These are phyloP conservation scores for Dactylonectria estremocensis DNA, from an alignment of 2,329 filamentous ascomycete genomes.

Conservation along the genomic window DNA sequence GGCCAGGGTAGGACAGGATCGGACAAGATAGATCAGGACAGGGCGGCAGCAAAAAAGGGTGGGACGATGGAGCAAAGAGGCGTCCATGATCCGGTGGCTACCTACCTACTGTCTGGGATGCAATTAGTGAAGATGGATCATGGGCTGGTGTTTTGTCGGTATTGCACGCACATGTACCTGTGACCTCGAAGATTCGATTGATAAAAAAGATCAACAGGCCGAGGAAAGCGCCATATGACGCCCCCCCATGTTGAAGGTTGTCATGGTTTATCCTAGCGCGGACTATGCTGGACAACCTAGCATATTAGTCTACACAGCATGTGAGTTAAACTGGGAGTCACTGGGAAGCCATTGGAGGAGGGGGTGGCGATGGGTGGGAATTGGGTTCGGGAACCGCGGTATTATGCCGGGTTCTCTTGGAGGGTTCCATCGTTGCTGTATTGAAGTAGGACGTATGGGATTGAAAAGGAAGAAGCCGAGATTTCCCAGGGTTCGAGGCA, in stretches of 20 bases:
- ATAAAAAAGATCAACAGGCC: slow-evolving; percentile 11
- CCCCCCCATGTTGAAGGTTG: not conserved
- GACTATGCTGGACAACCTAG: too few species aligned
- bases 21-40: too few species aligned
- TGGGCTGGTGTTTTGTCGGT: not conserved
- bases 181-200: slow-evolving; percentile 22
- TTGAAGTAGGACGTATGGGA: too few species aligned
- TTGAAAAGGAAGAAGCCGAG: too few species aligned
- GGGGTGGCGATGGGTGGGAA: too few species aligned
- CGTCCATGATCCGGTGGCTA: not conserved
- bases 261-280: slow-evolving; percentile 18
- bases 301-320: too few species aligned
- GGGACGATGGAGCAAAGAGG: slow-evolving; percentile 17
- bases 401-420: too few species aligned
- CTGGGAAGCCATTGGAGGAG: too few species aligned
- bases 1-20: not conserved
- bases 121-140: not conserved
- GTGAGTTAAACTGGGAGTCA: too few species aligned
- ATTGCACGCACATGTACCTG: slow-evolving; percentile 13
- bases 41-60: not conserved
- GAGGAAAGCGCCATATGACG: slow-evolving; percentile 17
- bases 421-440: too few species aligned
- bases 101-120: not conserved
- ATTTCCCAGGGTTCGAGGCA: too few species aligned
- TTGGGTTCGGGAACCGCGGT: too few species aligned